Evolutionary conservation across 1,284 basidiomycete species (phyloP), one percentile per base, ranked within the genome.

Genomic region (Sanguinoderma infundibulare): DNA sequence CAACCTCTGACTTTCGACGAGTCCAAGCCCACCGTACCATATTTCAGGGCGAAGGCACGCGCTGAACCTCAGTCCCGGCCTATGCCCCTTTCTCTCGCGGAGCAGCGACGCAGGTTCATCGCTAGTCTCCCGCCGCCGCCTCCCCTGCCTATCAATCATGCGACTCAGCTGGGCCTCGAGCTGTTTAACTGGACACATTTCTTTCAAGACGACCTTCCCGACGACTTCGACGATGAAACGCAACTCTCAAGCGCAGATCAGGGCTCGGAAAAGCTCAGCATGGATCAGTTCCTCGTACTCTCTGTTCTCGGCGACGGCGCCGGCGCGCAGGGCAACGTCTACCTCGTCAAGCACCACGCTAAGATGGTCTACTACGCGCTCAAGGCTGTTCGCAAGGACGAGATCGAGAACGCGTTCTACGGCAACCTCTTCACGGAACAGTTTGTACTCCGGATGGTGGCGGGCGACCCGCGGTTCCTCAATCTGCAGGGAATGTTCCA

Each of bases 291-390:
- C 60, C 49, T 47, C 35, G 38, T 66, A 26, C 44, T 70, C 32
- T 61, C 62, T 10, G 32, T 59, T 14, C 66, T 73, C 42, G 70
- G 72, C 26, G 55, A 65, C 38, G 72, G 72, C 36, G 67, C 64
- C 38, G 72, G 72, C 36, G 67, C 64, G 8, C 68, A 67, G 26
- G 72, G 71, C 17, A 50, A 53, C 9, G 72, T 73, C 22, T 61
- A 62, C 38, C 67, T 68, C 26, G 72, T 72, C 5, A 44, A 63
- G 24, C 64, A 72, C 38, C 60, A 32, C 28, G 28, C 57, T 4
- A 67, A 68, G 20, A 51, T 59, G 30, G 39, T 42, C 26, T 30
- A 61, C 14, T 61, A 59, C 32, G 71, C 72, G 32, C 62, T 73
- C 53, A 73, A 73, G 66, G 62, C 67, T 30, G 55, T 72, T 55